These are phyloP conservation scores for Candida methanosorbosa DNA, from an alignment of 805 yeast species.

Conservation along the genomic window DNA sequence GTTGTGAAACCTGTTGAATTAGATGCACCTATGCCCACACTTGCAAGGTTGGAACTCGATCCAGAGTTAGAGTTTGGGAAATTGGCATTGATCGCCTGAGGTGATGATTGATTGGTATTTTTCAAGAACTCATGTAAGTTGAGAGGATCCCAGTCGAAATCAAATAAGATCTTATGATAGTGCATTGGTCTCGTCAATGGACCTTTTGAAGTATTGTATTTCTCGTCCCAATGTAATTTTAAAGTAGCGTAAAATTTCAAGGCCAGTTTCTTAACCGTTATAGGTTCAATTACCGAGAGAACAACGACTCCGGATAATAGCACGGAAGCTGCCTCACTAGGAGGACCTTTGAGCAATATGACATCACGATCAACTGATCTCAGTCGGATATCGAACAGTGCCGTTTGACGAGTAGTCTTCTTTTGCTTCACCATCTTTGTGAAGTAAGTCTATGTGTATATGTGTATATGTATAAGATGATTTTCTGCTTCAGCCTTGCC, in stretches of 20 bases:
- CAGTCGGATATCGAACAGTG: slow-evolving; percentile 42
- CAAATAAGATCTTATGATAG: slow-evolving; percentile 59
- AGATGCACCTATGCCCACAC: slow-evolving; percentile 5
- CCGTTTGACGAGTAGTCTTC: slow-evolving; percentile 19
- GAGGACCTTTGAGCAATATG: slow-evolving; percentile 69
- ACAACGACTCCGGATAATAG: slow-evolving; percentile 72
- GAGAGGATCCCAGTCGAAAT: slow-evolving; percentile 68
- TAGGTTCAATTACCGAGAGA: slow-evolving; percentile 66
- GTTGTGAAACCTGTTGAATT: slow-evolving; percentile 16
- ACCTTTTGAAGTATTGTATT: slow-evolving; percentile 36
- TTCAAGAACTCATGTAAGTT: slow-evolving; percentile 34
- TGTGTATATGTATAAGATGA: too few relatives aligned
- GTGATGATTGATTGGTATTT: neutral
- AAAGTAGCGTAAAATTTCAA: slow-evolving; percentile 62
- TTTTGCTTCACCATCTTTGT: slow-evolving; percentile 15
- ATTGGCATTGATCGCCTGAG: neutral
- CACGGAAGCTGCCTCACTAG: slow-evolving; percentile 70
- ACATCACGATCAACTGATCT: slow-evolving; percentile 70
- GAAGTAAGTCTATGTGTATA: too few relatives aligned
- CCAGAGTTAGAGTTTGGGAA: slow-evolving; percentile 1
- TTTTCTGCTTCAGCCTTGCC: too few relatives aligned
- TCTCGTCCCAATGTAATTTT: slow-evolving; percentile 57
- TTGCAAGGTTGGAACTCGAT: slow-evolving; percentile 1
- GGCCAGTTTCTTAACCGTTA: slow-evolving; percentile 54
- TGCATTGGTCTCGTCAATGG: slow-evolving; percentile 34